Conservation (phyloP, 495 filamentous ascomycete species). For the Amphirosellinia nigrospora region DNA sequence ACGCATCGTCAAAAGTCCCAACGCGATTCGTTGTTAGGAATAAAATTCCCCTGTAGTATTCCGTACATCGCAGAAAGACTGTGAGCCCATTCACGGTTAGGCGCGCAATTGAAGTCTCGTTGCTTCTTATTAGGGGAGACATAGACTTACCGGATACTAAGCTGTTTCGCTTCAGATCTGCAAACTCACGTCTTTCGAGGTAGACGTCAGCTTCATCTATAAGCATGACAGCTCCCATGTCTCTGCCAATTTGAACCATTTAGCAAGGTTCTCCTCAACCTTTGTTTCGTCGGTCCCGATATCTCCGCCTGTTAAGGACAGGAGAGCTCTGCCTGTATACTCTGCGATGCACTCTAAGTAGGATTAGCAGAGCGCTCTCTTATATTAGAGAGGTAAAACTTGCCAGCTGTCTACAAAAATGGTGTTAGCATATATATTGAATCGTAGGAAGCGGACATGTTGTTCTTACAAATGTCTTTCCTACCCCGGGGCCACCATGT, state of each 20-base stretch:
- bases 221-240: slow-evolving; percentile 34
- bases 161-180: slow-evolving; percentile 3
- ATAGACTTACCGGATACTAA: neutral
- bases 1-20: slow-evolving; percentile 58
- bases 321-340: neutral
- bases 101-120: too few relatives aligned
- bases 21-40: slow-evolving; percentile 64
- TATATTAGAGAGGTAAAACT: too few relatives aligned
- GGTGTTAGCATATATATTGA: neutral
- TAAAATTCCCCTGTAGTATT: slow-evolving; percentile 64
- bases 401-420: slow-evolving; percentile 5
- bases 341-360: slow-evolving; percentile 5
- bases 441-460: too few relatives aligned
- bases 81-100: too few relatives aligned
- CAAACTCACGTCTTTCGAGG: neutral
- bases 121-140: too few relatives aligned
- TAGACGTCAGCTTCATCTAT: slow-evolving; percentile 9
- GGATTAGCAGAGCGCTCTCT: too few relatives aligned
- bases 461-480: slow-evolving; percentile 46
- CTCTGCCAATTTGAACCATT: slow-evolving; percentile 18
- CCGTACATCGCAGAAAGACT: slow-evolving; percentile 58
- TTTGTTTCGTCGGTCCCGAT: neutral
- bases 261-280: neutral
- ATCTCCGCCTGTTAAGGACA: neutral
- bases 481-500: slow-evolving; percentile 57